Percentiles rank a stretch among this genome's conserved stretches.
Conservation (phyloP, 495 filamentous ascomycete genomes). For the Hypomontagnella submonticulosa region DNA sequence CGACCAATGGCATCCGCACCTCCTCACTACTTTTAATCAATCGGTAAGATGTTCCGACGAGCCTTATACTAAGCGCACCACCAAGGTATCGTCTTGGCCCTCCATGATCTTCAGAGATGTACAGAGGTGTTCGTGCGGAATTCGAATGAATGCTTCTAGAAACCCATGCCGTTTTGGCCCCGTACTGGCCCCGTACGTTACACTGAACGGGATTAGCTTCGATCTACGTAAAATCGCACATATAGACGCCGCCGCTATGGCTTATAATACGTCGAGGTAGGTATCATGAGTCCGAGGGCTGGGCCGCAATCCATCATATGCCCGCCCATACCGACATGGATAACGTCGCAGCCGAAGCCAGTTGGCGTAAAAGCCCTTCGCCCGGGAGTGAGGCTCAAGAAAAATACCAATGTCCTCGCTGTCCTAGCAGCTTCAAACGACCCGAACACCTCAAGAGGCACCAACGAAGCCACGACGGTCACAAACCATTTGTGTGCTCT, state of each 20-base stretch:
- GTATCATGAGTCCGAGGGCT: conserved; percentile 30
- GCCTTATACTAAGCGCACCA: conserved; percentile 41
- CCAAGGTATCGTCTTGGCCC: conserved; percentile 25
- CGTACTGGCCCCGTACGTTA: no score
- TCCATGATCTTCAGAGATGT: conserved; percentile 25
- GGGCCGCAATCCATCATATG: conserved; percentile 20
- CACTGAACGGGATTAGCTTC: conserved; percentile 21
- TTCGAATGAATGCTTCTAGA: conserved; percentile 45
- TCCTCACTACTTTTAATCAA: conserved; percentile 41
- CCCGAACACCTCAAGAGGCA: conserved; percentile 79
- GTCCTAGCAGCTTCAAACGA: conserved; percentile 69
- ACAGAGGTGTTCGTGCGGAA: conserved; percentile 24
- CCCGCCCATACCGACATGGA: conserved; percentile 32
- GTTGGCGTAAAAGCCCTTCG: conserved; percentile 32
- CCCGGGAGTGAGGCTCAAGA: conserved; percentile 37
- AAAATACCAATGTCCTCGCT: conserved; percentile 60
- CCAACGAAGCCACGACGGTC: conserved; percentile 75
- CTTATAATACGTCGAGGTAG: conserved; percentile 33
- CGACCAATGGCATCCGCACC: conserved; percentile 31
- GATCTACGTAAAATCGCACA: conserved; percentile 29
- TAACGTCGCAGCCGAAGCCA: conserved; percentile 21
- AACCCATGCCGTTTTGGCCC: conserved; percentile 31
- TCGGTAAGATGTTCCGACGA: conserved; percentile 46
- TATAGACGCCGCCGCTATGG: conserved; percentile 31
- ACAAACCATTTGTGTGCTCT: conserved; percentile 74